phyloP scores from a whole-genome alignment of 345 rosid genomes.

The Salix dunnii region DNA sequence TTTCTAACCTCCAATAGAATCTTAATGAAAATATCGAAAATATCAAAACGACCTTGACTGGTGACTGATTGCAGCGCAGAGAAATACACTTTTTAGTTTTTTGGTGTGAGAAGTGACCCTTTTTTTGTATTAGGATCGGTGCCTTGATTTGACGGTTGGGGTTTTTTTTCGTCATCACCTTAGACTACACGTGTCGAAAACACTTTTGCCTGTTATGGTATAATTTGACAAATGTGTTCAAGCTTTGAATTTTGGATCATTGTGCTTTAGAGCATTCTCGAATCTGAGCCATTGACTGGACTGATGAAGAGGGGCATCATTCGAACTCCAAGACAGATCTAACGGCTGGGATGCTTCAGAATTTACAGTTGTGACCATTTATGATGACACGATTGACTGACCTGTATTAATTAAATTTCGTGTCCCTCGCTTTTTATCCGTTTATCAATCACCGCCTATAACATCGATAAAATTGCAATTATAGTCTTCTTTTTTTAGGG shows the following conservation, averaged over 20 bases:
- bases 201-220: neutral
- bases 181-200: neutral
- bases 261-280: neutral
- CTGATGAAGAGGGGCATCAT: neutral
- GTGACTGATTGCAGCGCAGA: neutral
- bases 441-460: neutral
- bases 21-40: neutral
- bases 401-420: too few species aligned
- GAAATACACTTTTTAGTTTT: neutral
- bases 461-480: neutral
- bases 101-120: neutral
- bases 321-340: neutral
- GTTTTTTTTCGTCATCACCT: neutral
- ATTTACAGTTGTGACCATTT: neutral
- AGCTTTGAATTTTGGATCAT: neutral
- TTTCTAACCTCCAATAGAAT: neutral
- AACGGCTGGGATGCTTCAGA: conserved; percentile 20
- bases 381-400: too few species aligned
- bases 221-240: conserved; percentile 10
- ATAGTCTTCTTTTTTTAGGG: neutral
- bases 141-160: conserved; percentile 32
- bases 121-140: neutral
- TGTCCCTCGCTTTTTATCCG: neutral
- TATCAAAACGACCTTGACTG: conserved; percentile 21
- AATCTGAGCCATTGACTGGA: conserved; percentile 6